A percentile compares a stretch with the other conserved stretches of the same genome.
These are phyloP conservation scores for Penicillium nordicum DNA, from an alignment of 2,329 filamentous ascomycete species.

Conservation along the genomic window DNA sequence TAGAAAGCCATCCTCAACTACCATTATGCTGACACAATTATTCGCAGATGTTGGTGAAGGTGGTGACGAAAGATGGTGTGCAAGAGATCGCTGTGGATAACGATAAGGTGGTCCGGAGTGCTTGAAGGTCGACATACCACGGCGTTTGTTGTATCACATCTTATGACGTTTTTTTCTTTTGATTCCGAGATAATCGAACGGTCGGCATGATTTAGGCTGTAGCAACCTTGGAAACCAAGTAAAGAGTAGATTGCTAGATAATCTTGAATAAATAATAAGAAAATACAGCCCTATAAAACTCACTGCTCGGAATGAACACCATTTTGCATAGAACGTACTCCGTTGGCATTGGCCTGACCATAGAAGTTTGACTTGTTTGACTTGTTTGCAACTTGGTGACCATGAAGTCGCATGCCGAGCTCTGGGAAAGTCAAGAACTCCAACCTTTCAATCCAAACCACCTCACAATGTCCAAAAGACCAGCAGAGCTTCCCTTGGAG, in stretches of 20 bases:
- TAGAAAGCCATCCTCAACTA: background rate
- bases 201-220: slow-evolving; percentile 14
- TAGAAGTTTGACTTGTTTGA: slow-evolving; percentile 23
- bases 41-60: slow-evolving; percentile 65
- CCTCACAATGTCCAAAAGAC: slow-evolving; percentile 46
- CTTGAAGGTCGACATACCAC: slow-evolving; percentile 38
- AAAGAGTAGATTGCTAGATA: background rate
- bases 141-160: slow-evolving; percentile 30
- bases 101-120: slow-evolving; percentile 56
- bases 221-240: slow-evolving; percentile 1
- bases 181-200: slow-evolving; percentile 29
- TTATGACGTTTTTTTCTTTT: slow-evolving; percentile 28
- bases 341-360: background rate
- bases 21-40: slow-evolving; percentile 10
- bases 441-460: slow-evolving; percentile 9
- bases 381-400: slow-evolving; percentile 19
- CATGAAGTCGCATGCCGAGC: slow-evolving; percentile 10
- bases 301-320: background rate
- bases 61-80: slow-evolving; percentile 91
- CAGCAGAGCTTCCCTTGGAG: slow-evolving; percentile 45
- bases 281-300: background rate
- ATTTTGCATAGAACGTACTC: background rate
- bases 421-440: slow-evolving; percentile 20
- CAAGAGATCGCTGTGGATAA: slow-evolving; percentile 81
- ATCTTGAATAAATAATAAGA: background rate